A percentile compares a stretch with the other conserved stretches of the same genome.
These are phyloP conservation scores for Nitzschia inconspicua DNA, from an alignment of 108 stramenopile genomes.

Conservation along the genomic window DNA sequence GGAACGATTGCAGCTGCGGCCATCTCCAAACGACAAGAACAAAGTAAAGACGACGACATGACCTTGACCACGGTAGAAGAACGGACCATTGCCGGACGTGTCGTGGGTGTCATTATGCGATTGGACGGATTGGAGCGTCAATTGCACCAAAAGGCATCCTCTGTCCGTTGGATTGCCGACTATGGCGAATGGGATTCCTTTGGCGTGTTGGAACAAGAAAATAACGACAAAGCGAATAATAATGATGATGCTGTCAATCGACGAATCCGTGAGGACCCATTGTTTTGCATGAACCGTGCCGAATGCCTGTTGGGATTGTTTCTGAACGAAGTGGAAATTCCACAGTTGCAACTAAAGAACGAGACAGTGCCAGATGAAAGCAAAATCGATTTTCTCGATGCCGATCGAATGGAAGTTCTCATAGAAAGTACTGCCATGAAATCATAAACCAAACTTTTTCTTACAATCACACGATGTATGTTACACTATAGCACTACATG, in stretches of 20 bases:
- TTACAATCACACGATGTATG: too few relatives aligned
- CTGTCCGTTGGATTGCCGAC: slow-evolving; percentile 46
- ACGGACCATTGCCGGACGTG: slow-evolving; percentile 71
- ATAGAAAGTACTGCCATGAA: too few relatives aligned
- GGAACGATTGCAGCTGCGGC: slow-evolving; percentile 56
- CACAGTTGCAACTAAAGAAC: slow-evolving; percentile 46
- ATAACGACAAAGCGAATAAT: slow-evolving; percentile 3
- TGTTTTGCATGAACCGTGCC: slow-evolving; percentile 71
- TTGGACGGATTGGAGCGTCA: slow-evolving; percentile 56
- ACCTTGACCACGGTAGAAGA: slow-evolving; percentile 43
- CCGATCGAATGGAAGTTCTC: slow-evolving; percentile 66
- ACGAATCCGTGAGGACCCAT: slow-evolving; percentile 56
- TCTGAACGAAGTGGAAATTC: slow-evolving; percentile 60
- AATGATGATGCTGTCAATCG: slow-evolving; percentile 18
- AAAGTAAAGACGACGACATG: slow-evolving; percentile 50
- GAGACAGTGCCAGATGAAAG: slow-evolving; percentile 58
- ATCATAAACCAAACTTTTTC: too few relatives aligned
- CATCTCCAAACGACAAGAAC: slow-evolving; percentile 49
- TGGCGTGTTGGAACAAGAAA: slow-evolving; percentile 53
- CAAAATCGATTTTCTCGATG: slow-evolving; percentile 75
- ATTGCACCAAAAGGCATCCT: slow-evolving; percentile 26
- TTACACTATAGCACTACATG: too few relatives aligned
- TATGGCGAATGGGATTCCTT: slow-evolving; percentile 67
- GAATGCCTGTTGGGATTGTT: slow-evolving; percentile 82
- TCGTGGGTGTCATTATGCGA: slow-evolving; percentile 80